Evolutionary conservation across 495 filamentous ascomycete species (phyloP).

Genomic region (Talaromyces thailandensis): DNA sequence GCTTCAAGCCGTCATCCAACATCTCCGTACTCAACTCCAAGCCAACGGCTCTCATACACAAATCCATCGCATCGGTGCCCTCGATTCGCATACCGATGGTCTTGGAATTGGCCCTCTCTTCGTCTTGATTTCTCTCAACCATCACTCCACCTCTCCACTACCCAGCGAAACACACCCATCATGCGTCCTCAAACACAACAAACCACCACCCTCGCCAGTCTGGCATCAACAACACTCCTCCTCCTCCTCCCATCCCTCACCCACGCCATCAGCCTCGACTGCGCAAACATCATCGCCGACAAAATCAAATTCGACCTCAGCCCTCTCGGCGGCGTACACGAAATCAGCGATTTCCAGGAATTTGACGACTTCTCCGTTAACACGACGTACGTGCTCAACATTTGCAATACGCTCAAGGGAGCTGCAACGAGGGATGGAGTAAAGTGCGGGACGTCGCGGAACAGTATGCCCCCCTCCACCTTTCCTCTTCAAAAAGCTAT

Average conservation of each 20-base stretch:
- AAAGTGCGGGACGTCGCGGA: slow-evolving; percentile 50
- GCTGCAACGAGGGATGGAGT: slow-evolving; percentile 49
- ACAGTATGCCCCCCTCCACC: slow-evolving; percentile 18
- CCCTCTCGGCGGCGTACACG: slow-evolving; percentile 63
- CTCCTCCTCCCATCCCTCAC: slow-evolving; percentile 39
- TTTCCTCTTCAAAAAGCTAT: background rate
- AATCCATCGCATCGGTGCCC: background rate
- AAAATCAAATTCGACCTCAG: slow-evolving; percentile 55
- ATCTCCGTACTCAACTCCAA: background rate
- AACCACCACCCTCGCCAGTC: slow-evolving; percentile 4
- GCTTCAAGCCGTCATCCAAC: background rate
- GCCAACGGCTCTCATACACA: background rate
- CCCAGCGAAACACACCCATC: slow-evolving; percentile 5
- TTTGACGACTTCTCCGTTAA: slow-evolving; percentile 44
- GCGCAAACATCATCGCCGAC: slow-evolving; percentile 49
- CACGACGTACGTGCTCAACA: slow-evolving; percentile 81
- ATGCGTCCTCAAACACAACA: slow-evolving; percentile 31
- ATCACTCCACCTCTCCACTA: background rate
- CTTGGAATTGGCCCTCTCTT: background rate
- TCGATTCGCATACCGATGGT: background rate
- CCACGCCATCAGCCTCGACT: slow-evolving; percentile 47
- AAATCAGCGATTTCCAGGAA: slow-evolving; percentile 49
- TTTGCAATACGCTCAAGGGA: slow-evolving; percentile 59
- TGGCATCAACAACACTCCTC: slow-evolving; percentile 18
- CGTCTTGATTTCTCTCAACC: background rate